Conservation (phyloP, 768 basidiomycete species). For the Naganishia antarctica region DNA sequence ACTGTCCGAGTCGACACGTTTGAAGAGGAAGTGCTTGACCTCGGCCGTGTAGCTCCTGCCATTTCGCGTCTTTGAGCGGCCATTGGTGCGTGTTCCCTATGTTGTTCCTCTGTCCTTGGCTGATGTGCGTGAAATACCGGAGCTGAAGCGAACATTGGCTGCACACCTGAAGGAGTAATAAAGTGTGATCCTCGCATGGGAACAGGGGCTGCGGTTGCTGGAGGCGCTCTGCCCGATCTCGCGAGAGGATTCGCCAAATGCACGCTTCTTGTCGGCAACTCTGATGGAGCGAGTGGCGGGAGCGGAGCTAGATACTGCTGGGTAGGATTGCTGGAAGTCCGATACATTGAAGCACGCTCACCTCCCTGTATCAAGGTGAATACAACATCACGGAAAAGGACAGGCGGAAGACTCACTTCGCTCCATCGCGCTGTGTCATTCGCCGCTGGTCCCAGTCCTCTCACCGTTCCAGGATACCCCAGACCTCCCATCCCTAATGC, state of each 20-base stretch:
- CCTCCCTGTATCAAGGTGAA: neutral
- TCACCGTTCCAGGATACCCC: constrained; percentile 3
- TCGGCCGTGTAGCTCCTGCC: neutral
- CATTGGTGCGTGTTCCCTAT: neutral
- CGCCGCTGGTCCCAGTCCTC: neutral
- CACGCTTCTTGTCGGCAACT: constrained; percentile 12
- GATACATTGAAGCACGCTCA: neutral
- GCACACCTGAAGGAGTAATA: constrained; percentile 13
- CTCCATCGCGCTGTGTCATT: neutral
- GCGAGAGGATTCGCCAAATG: constrained; percentile 11
- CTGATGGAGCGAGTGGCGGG: neutral
- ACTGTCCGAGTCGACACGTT: neutral
- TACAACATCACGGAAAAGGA: neutral
- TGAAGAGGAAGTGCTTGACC: neutral
- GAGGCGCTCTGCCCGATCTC: constrained; percentile 2
- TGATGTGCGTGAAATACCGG: neutral
- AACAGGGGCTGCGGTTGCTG: constrained; percentile 9
- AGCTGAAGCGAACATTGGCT: neutral
- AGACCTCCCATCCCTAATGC: constrained; percentile 1
- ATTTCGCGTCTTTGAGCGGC: neutral
- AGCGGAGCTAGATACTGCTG: neutral
- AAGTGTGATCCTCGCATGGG: constrained; percentile 26
- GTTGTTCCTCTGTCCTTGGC: neutral
- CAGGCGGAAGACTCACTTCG: neutral
- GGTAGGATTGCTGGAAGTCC: neutral